These are phyloP conservation scores for Saccharomyces hybrid DNA, from an alignment of 1,139 yeast genomes.

Conservation along the genomic window DNA sequence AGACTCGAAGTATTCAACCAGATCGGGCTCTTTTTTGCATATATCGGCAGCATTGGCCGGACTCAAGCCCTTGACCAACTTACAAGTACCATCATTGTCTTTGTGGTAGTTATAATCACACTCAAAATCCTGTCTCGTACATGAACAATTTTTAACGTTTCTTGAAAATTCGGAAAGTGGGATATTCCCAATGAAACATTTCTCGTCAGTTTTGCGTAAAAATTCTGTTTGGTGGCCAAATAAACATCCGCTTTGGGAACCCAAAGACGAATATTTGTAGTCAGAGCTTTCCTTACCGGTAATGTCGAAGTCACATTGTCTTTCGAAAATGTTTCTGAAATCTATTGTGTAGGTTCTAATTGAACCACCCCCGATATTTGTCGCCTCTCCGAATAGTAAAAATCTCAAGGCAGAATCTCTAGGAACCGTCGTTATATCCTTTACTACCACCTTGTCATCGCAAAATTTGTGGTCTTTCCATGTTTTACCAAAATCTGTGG, in stretches of 20 bases:
- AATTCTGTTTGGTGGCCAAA: conserved; percentile 84
- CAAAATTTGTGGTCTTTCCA: conserved; percentile 67
- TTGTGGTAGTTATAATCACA: conserved; percentile 82
- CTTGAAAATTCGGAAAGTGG: conserved; percentile 58
- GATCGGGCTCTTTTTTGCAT: conserved; percentile 50
- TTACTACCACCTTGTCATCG: conserved; percentile 47
- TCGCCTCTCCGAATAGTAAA: conserved; percentile 39
- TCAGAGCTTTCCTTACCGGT: conserved; percentile 58
- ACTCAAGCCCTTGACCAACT: conserved; percentile 60
- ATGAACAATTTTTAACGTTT: conserved; percentile 61
- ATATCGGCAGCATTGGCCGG: conserved; percentile 60
- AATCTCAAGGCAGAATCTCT: conserved; percentile 80
- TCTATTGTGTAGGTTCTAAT: conserved; percentile 53
- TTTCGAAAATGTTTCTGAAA: conserved; percentile 52
- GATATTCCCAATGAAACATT: conserved; percentile 74
- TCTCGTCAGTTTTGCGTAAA: conserved; percentile 59
- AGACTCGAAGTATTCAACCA: conserved; percentile 64
- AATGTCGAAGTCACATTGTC: conserved; percentile 66
- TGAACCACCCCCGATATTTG: conserved; percentile 36
- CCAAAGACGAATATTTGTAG: conserved; percentile 80
- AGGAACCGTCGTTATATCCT: conserved; percentile 84
- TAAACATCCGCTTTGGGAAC: conserved; percentile 62
- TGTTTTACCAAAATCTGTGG: conserved; percentile 70
- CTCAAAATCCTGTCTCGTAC: conserved; percentile 84
- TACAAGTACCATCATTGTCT: conserved; percentile 77